Percentiles rank a stretch among this genome's conserved stretches.
These are phyloP conservation scores for Dactylis glomerata DNA, from an alignment of 176 grass and related monocot species.

Conservation along the genomic window DNA sequence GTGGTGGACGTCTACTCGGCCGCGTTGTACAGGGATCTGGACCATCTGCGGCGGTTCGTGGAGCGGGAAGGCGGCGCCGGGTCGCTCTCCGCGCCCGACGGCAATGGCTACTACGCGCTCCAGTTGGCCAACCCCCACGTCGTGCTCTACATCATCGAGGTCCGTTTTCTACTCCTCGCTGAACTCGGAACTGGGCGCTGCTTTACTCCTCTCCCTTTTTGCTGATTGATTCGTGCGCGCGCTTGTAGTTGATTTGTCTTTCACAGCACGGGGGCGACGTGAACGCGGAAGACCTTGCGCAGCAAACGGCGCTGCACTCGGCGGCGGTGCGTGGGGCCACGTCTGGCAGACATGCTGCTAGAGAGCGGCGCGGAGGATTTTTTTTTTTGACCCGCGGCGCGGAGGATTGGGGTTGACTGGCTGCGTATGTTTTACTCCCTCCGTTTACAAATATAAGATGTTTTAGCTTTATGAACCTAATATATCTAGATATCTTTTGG, in stretches of 20 bases:
- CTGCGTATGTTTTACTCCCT: no score
- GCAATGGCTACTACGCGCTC: constrained; percentile 86
- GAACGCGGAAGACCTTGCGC: constrained; percentile 57
- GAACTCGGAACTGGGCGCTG: neutral
- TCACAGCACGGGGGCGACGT: constrained; percentile 73
- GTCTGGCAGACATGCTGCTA: constrained; percentile 62
- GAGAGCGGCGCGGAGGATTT: constrained; percentile 66
- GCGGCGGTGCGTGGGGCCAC: constrained; percentile 76
- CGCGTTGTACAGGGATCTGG: constrained; percentile 85
- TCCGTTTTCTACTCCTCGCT: constrained; percentile 3
- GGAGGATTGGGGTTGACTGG: no score
- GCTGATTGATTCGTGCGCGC: neutral
- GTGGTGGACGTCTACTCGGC: constrained; percentile 72
- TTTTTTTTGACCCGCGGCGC: no score
- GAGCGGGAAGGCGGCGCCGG: constrained; percentile 43
- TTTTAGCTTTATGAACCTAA: no score
- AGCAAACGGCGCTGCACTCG: constrained; percentile 94
- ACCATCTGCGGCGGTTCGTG: constrained; percentile 66
- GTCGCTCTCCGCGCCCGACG: constrained; percentile 56
- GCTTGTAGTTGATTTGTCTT: neutral
- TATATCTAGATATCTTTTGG: no score
- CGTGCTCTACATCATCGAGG: constrained; percentile 83
- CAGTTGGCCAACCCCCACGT: constrained; percentile 80
- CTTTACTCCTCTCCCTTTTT: neutral
- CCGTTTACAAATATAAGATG: no score